A percentile compares a stretch with the other conserved stretches of the same genome.
These are phyloP conservation scores for Neurospora sp. DNA, from an alignment of 495 filamentous ascomycete genomes.

Conservation along the genomic window DNA sequence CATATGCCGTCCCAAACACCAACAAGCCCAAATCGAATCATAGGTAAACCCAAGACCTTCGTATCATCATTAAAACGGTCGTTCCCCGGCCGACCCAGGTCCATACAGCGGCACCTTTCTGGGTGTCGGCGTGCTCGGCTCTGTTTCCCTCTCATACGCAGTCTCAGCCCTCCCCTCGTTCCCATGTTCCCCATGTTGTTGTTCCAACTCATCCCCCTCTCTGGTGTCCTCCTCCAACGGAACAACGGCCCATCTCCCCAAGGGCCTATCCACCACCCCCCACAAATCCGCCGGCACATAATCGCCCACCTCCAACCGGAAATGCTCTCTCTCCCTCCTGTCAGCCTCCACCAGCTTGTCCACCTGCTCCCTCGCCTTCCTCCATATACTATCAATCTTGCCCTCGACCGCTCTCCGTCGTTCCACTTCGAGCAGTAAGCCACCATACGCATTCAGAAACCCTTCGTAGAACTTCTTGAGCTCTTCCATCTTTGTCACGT, in stretches of 20 bases:
- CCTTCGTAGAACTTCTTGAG: constrained; percentile 70
- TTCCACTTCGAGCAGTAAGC: constrained; percentile 71
- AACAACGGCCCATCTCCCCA: constrained; percentile 34
- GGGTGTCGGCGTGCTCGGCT: constrained; percentile 11
- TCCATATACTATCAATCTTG: constrained; percentile 61
- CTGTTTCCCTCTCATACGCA: background rate
- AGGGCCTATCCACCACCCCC: constrained; percentile 49
- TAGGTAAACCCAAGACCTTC: background rate
- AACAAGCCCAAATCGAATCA: background rate
- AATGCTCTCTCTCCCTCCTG: constrained; percentile 61
- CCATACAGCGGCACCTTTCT: constrained; percentile 1
- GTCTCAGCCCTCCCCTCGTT: background rate
- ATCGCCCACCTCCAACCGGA: constrained; percentile 73
- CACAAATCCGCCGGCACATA: constrained; percentile 85
- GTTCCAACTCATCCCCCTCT: constrained; percentile 1
- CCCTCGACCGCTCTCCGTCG: constrained; percentile 59
- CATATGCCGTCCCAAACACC: background rate
- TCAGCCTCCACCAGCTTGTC: constrained; percentile 69
- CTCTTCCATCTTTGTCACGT: constrained; percentile 62
- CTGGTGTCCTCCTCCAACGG: constrained; percentile 18
- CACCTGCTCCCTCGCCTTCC: constrained; percentile 64
- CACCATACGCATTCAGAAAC: constrained; percentile 75
- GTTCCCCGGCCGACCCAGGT: background rate
- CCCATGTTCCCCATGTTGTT: background rate
- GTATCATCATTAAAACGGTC: background rate